Percentiles rank a stretch among this genome's conserved stretches.
Conservation (phyloP, 1,284 basidiomycete genomes). For the Malassezia restricta region DNA sequence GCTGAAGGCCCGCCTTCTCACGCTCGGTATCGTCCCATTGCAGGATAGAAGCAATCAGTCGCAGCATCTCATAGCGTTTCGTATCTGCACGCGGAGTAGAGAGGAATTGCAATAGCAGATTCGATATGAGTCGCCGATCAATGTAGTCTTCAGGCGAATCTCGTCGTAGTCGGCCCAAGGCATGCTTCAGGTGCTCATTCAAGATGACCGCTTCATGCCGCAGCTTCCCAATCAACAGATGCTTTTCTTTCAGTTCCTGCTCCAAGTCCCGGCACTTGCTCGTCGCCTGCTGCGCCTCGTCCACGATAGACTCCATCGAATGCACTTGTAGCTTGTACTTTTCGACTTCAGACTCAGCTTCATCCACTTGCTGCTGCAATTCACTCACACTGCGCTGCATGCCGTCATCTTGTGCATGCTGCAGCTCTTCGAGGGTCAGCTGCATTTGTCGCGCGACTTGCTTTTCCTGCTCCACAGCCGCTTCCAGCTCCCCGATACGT, state of each 20-base stretch:
- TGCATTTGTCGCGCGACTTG: conserved; percentile 73
- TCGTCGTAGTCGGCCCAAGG: conserved; percentile 76
- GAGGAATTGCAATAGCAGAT: conserved; percentile 84
- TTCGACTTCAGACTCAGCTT: conserved; percentile 61
- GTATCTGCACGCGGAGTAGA: conserved; percentile 76
- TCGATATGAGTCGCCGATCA: conserved; percentile 80
- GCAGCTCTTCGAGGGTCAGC: conserved; percentile 86
- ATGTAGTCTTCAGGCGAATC: conserved; percentile 78
- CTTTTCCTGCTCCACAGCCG: conserved; percentile 58
- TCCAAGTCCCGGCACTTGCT: conserved; percentile 61
- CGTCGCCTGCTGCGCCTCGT: conserved; percentile 60
- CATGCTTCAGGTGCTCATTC: conserved; percentile 94
- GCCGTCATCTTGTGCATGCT: conserved; percentile 53
- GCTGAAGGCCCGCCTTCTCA: conserved; percentile 74
- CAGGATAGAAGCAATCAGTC: conserved; percentile 72
- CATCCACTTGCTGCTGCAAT: conserved; percentile 61
- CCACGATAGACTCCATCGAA: conserved; percentile 49
- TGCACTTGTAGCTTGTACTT: conserved; percentile 63
- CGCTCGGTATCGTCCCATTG: conserved; percentile 80
- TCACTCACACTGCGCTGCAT: conserved; percentile 64
- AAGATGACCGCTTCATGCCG: conserved; percentile 51
- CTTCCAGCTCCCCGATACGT: conserved; percentile 48
- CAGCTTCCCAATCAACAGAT: conserved; percentile 36
- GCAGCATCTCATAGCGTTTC: conserved; percentile 93
- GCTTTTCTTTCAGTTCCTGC: conserved; percentile 87